Evolutionary conservation across 352 stramenopile genomes (phyloP), one percentile per base, ranked within the genome.

Genomic region (Globisporangium rhizosaccharum): DNA sequence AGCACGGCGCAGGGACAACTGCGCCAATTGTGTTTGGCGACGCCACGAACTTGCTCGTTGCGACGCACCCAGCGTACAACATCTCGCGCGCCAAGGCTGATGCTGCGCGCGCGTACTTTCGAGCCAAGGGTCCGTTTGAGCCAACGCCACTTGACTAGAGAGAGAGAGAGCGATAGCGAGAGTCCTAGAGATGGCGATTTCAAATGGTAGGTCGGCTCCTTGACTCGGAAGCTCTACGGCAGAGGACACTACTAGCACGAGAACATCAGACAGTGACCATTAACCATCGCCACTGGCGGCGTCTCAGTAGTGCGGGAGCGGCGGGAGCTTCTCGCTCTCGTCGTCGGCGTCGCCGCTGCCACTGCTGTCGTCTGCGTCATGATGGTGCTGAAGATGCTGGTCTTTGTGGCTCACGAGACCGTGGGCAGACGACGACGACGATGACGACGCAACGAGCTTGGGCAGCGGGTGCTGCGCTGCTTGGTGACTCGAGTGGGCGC

Each of bases 51-150:
- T 57, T 94, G 30, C 36, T 98, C 17, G 67, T 69, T 14, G 69
- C 66, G 45, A 97, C 90, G 4, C 90, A 98, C 62, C 92, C 92
- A 23, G 86, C 81, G 56, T 96, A 96, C 73, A 98, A 98, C 72
- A 97, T 98, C 66, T 65, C 80, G 48, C 70, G 87, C 45, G 88
- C 96, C 45, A 94, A 96, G 62, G 92, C 91, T 5, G 37, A 65
- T 20, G 69, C 71, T 14, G 76, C 89, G 56, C 67, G 90, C 30
- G 71, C 70, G 45, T 91, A 87, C 64, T 96, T 95, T 61, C 68
- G 63, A 6, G 58, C 65, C 17, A 85, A 87, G 57, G 77, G 75
- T 0, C 71, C 73, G 11, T 89, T 89, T 50, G 57, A 74, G 33
- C 73, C 79, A 3, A 23, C 14, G 33, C 28, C 37, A 33, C 48